These are phyloP conservation scores for Fremontodendron californicum DNA, from an alignment of 345 rosid genomes.

Conservation along the genomic window DNA sequence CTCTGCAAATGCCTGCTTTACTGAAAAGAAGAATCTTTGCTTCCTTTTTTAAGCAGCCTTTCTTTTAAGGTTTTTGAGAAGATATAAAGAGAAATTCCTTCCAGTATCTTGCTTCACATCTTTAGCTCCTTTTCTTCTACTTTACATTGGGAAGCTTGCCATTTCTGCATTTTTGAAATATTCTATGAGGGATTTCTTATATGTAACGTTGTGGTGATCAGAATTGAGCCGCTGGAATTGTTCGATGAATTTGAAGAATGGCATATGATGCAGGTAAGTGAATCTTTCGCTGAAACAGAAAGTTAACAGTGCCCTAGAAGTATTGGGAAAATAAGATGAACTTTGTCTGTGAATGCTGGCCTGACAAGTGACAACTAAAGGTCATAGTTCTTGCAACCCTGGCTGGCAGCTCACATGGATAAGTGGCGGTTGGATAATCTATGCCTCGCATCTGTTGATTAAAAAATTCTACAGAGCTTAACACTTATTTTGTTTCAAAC, in stretches of 20 bases:
- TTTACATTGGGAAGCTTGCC: conserved; percentile 20
- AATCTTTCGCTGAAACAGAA: conserved; percentile 13
- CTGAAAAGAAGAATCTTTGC: conserved; percentile 20
- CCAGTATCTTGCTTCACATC: conserved; percentile 5
- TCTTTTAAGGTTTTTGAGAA: conserved; percentile 18
- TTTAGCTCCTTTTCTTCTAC: conserved; percentile 7
- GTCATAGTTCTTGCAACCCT: not conserved
- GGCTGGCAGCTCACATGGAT: conserved; percentile 5
- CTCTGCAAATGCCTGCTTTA: conserved; percentile 19
- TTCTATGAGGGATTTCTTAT: conserved; percentile 20
- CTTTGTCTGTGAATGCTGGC: not conserved
- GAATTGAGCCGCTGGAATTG: conserved; percentile 88
- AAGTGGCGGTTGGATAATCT: conserved; percentile 8
- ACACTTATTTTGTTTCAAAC: too few relatives aligned
- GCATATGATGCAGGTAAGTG: conserved; percentile 98
- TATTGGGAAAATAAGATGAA: conserved; percentile 4
- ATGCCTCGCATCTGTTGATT: conserved; percentile 1
- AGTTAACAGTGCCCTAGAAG: not conserved
- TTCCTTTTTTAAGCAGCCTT: conserved; percentile 15
- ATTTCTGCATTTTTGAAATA: conserved; percentile 1
- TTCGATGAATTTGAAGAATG: conserved; percentile 98
- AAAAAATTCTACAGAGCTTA: not conserved
- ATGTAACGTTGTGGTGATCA: conserved; percentile 31
- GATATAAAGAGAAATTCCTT: conserved; percentile 22
- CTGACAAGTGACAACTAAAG: conserved; percentile 2